Conservation (phyloP, 805 yeast genomes). For the Pichia ethanolica region DNA sequence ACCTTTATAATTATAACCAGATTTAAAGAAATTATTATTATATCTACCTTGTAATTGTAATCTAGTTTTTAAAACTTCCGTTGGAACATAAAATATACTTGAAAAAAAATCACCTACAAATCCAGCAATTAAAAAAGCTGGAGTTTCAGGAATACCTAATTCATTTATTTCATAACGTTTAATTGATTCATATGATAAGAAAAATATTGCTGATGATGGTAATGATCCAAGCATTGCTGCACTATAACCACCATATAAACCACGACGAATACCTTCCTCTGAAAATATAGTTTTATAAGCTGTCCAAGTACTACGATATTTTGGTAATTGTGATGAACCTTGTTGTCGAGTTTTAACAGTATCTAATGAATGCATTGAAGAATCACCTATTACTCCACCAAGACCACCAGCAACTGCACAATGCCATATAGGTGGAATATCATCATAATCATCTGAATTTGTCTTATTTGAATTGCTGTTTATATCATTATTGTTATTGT, state of each 20-base stretch:
- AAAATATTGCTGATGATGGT: slow-evolving; percentile 92
- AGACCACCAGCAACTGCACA: slow-evolving; percentile 86
- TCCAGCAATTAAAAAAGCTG: slow-evolving; percentile 78
- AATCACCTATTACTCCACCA: slow-evolving; percentile 91
- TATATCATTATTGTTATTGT: too few species aligned
- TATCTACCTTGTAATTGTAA: slow-evolving; percentile 85
- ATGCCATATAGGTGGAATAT: slow-evolving; percentile 39
- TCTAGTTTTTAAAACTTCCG: slow-evolving; percentile 90
- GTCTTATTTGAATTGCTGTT: background rate
- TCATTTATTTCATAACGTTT: slow-evolving; percentile 65
- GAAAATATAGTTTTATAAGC: slow-evolving; percentile 70
- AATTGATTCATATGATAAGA: slow-evolving; percentile 79
- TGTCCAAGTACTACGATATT: slow-evolving; percentile 66
- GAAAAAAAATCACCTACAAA: slow-evolving; percentile 90
- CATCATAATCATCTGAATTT: background rate
- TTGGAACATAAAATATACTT: slow-evolving; percentile 85
- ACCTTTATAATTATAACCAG: slow-evolving; percentile 85
- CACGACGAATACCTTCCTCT: slow-evolving; percentile 80
- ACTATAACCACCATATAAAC: slow-evolving; percentile 85
- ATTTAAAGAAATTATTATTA: slow-evolving; percentile 68
- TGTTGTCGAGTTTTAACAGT: slow-evolving; percentile 97
- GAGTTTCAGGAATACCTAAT: slow-evolving; percentile 63
- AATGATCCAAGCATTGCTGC: slow-evolving; percentile 91
- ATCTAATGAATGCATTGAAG: slow-evolving; percentile 90
- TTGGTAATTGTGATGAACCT: slow-evolving; percentile 65